Evolutionary conservation across 2,329 filamentous ascomycete genomes (phyloP), one percentile per base, ranked within the genome.

Genomic region (Aspergillus sp.): DNA sequence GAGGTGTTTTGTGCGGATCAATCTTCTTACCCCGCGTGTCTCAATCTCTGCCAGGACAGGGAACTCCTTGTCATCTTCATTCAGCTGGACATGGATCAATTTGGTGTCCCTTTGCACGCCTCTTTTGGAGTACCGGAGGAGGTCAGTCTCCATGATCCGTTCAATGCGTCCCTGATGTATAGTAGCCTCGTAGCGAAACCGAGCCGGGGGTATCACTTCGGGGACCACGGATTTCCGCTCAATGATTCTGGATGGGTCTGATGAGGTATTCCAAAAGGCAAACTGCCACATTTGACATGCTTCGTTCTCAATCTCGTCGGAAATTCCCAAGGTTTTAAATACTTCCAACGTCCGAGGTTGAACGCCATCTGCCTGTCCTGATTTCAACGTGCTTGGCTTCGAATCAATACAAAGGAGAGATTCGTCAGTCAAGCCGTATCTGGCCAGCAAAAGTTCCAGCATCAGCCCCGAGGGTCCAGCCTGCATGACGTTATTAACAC

Each of bases 121-220:
- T 7, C 68, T 68, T 21, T 85, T 81, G 7, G 83, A 83, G 63
- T 88, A 85, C 71, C 86, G 86, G 56, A 83, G 79, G 3, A 91
- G 75, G 68, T 91, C 87, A 5, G 78, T 77, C 61, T 90, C 86
- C 66, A 91, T 87, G 39, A 89, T 86, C 10, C 86, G 82, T 75
- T 91, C 89, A 57, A 91, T 90, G 64, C 85, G 75, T 5, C 89
- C 89, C 70, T 91, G 89, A 68, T 91, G 89, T 10, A 91, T 75
- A 2, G 90, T 82, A 1, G 88, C 87, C 48, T 88, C 90, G 68
- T 89, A 89, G 2, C 87, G 86, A 66, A 89, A 90, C 51, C 88
- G 82, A 7, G 88, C 87, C 59, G 89, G 86, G 57, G 90, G 88
- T 4, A 86, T 88, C 10, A 78, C 72, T 55, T 79, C 74, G 4